A percentile compares a stretch with the other conserved stretches of the same genome.
Conservation (phyloP, 371 early-diverging fungal species). For the Mucor saturninus region DNA sequence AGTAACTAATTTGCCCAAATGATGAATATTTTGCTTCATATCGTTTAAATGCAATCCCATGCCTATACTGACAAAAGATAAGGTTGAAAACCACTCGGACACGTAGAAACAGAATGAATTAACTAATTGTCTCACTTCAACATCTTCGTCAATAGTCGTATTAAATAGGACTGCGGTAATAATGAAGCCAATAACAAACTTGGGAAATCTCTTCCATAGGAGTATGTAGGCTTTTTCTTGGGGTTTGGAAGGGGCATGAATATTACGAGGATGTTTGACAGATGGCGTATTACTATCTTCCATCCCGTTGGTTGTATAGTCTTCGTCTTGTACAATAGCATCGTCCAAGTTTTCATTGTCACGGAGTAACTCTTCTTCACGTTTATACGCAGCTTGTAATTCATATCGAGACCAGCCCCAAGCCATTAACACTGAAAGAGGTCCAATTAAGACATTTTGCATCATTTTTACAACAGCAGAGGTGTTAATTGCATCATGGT, state of each 20-base stretch:
- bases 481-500: constrained; percentile 58
- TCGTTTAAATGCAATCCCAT: constrained; percentile 61
- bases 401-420: constrained; percentile 64
- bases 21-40: constrained; percentile 54
- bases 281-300: constrained; percentile 25
- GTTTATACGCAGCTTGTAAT: constrained; percentile 37
- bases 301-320: constrained; percentile 1
- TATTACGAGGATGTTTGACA: constrained; percentile 25
- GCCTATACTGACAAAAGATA: constrained; percentile 68
- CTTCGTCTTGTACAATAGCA: neutral
- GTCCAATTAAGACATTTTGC: constrained; percentile 67
- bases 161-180: constrained; percentile 64
- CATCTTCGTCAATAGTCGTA: constrained; percentile 46
- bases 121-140: constrained; percentile 41
- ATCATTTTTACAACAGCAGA: constrained; percentile 71
- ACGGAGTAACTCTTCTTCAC: constrained; percentile 32
- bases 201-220: constrained; percentile 66
- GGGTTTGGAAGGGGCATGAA: constrained; percentile 14
- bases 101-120: constrained; percentile 63
- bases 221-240: constrained; percentile 39
- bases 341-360: constrained; percentile 18
- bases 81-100: constrained; percentile 67
- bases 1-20: constrained; percentile 56
- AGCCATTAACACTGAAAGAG: constrained; percentile 61
- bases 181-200: constrained; percentile 67